A percentile compares a stretch with the other conserved stretches of the same genome.
These are phyloP conservation scores for Komagataella pseudopastoris DNA, from an alignment of 805 yeast genomes.

Conservation along the genomic window DNA sequence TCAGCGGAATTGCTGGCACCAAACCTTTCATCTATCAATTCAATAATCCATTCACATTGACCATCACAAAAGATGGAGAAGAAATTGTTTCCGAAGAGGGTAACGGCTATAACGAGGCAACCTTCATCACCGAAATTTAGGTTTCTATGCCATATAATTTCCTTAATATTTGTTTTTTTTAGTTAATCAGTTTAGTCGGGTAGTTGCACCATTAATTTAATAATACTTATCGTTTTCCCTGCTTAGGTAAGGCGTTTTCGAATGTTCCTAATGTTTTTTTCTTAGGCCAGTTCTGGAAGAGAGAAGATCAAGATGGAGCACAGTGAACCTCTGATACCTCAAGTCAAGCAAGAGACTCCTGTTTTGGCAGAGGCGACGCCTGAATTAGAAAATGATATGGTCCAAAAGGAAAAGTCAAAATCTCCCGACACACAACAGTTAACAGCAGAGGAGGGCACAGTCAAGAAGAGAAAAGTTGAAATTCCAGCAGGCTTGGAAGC, in stretches of 20 bases:
- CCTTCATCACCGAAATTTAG: conserved; percentile 43
- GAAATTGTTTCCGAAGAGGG: conserved; percentile 40
- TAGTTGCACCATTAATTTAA: neutral
- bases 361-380: neutral
- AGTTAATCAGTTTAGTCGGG: neutral
- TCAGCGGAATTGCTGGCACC: conserved; percentile 89
- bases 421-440: neutral
- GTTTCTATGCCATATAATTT: neutral
- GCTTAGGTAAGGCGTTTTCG: neutral
- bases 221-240: neutral
- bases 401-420: neutral
- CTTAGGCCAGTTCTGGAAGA: neutral
- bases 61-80: conserved; percentile 24
- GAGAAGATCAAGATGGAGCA: neutral
- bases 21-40: conserved; percentile 95
- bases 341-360: neutral
- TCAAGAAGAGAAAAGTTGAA: neutral
- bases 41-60: conserved; percentile 47
- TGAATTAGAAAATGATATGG: neutral
- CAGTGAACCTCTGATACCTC: neutral
- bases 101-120: conserved; percentile 63
- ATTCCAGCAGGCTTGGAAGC: conserved; percentile 4
- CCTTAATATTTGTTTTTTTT: neutral
- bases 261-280: too few relatives aligned
- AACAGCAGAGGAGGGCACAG: neutral